Percentiles rank a stretch among this genome's conserved stretches.
These are phyloP conservation scores for Ciborinia camelliae DNA, from an alignment of 2,329 filamentous ascomycete species.

Conservation along the genomic window DNA sequence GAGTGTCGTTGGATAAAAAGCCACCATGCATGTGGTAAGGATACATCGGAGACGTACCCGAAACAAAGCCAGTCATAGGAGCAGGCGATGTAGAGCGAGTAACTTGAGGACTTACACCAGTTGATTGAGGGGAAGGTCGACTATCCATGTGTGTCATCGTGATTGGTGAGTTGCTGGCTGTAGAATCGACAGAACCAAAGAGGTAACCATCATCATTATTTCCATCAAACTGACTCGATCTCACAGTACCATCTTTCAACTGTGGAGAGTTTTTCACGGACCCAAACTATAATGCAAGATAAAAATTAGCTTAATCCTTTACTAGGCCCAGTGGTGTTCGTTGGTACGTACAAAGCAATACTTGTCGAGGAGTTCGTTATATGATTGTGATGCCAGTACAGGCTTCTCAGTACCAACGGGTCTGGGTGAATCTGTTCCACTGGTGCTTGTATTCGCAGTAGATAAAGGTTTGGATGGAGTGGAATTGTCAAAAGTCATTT, in stretches of 20 bases:
- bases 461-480: constrained; percentile 29
- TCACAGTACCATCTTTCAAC: constrained; percentile 48
- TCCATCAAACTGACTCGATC: constrained; percentile 45
- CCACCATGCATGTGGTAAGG: constrained; percentile 35
- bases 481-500: constrained; percentile 24
- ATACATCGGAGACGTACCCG: constrained; percentile 45
- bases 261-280: constrained; percentile 55
- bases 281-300: constrained; percentile 51
- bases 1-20: constrained; percentile 38
- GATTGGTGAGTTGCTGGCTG: constrained; percentile 37
- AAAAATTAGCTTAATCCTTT: constrained; percentile 42
- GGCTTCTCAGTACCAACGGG: constrained; percentile 57
- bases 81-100: constrained; percentile 45
- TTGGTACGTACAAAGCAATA: constrained; percentile 97
- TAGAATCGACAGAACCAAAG: constrained; percentile 35
- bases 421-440: constrained; percentile 50
- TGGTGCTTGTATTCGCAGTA: constrained; percentile 26
- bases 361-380: constrained; percentile 96
- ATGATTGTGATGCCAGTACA: constrained; percentile 79
- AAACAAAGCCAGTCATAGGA: constrained; percentile 45
- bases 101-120: constrained; percentile 37
- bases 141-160: constrained; percentile 32
- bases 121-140: constrained; percentile 26
- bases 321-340: constrained; percentile 32
- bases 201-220: constrained; percentile 41